phyloP scores from a whole-genome alignment of 2,329 filamentous ascomycete species.

The Cercospora nicotianae region DNA sequence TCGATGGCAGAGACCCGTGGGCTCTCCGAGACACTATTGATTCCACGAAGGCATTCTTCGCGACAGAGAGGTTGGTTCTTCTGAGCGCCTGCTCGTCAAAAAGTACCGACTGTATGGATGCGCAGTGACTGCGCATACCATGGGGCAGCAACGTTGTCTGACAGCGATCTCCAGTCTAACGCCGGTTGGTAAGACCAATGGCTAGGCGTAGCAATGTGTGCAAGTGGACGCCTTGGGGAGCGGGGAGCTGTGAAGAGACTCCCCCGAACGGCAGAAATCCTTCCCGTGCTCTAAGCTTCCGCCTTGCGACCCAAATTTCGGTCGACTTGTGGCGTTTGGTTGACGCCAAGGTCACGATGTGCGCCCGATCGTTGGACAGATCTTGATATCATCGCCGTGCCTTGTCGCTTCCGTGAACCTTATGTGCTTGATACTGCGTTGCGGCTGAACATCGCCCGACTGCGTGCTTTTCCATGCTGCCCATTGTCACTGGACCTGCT shows the following conservation, averaged over 20 bases:
- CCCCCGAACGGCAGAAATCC: not conserved
- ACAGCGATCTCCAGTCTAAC: not conserved
- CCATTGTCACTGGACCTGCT: not conserved
- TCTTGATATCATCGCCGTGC: not conserved
- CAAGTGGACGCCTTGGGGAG: not conserved
- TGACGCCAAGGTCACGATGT: not conserved
- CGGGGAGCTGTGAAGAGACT: not conserved
- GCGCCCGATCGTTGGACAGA: not conserved
- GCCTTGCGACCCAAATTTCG: not conserved
- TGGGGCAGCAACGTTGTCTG: not conserved
- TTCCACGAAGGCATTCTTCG: not conserved
- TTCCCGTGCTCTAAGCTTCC: not conserved
- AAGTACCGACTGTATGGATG: slow-evolving; percentile 3
- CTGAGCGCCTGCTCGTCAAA: not conserved
- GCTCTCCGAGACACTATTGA: slow-evolving; percentile 7
- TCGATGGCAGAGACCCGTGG: not conserved
- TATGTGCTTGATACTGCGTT: not conserved
- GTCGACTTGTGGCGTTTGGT: slow-evolving; percentile 2
- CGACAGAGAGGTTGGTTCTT: not conserved
- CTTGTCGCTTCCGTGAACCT: not conserved
- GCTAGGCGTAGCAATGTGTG: not conserved
- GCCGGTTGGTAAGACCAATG: not conserved
- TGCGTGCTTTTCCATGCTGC: not conserved
- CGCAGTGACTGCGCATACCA: not conserved
- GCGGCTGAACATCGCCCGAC: not conserved